Evolutionary conservation across 768 basidiomycete genomes (phyloP).

Genomic region (Pulveroboletus sp.): DNA sequence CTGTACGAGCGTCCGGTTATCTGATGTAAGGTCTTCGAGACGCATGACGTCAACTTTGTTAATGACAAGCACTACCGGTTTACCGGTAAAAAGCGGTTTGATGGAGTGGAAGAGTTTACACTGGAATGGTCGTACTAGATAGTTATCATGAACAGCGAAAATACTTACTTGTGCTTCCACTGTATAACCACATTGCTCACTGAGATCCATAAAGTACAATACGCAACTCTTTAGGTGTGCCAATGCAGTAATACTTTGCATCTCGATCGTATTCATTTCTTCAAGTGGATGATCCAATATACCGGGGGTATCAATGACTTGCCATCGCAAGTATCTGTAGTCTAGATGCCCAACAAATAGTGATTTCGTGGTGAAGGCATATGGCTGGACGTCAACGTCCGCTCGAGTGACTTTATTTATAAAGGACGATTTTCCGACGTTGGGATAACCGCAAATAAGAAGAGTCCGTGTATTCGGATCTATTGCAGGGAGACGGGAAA

Average conservation of each 20-base stretch:
- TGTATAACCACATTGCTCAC: constrained; percentile 97
- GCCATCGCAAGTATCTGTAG: constrained; percentile 99
- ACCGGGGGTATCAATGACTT: constrained; percentile 99
- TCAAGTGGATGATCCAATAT: constrained; percentile 97
- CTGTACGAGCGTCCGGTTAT: constrained; percentile 77
- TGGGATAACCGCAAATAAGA: constrained; percentile 97
- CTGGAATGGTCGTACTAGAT: constrained; percentile 36
- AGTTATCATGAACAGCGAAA: neutral
- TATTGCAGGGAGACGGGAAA: constrained; percentile 96
- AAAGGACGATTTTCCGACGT: constrained; percentile 99
- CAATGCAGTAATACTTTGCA: constrained; percentile 98
- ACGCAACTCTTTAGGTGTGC: constrained; percentile 94
- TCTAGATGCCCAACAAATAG: constrained; percentile 98
- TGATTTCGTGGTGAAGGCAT: constrained; percentile 98
- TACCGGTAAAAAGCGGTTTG: constrained; percentile 93
- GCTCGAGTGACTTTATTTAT: constrained; percentile 99
- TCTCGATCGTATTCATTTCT: constrained; percentile 99
- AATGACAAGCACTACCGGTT: constrained; percentile 91
- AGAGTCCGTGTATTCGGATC: constrained; percentile 98
- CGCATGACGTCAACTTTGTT: constrained; percentile 97
- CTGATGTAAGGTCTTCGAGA: constrained; percentile 77
- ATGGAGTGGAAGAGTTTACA: constrained; percentile 99
- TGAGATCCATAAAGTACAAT: constrained; percentile 98
- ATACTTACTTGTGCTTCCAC: constrained; percentile 86
- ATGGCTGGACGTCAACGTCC: constrained; percentile 99